Conservation (phyloP, 768 basidiomycete genomes). For the Rhodotorula graminis region DNA sequence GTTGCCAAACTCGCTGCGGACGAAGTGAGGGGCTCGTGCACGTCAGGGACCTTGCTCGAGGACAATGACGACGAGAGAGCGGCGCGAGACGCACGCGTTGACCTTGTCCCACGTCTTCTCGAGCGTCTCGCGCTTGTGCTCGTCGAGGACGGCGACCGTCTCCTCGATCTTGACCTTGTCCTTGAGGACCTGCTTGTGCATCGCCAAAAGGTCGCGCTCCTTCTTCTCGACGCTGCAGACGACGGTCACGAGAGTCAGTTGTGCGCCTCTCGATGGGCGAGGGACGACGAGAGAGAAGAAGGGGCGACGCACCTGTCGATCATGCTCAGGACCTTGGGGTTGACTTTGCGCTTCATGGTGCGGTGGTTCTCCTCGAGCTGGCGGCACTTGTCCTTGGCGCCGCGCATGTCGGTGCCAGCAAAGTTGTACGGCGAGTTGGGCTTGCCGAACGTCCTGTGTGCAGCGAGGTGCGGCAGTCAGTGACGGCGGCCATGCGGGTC, state of each 20-base stretch:
- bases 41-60: not conserved
- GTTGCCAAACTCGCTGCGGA: constrained; percentile 80
- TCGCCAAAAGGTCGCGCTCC: constrained; percentile 78
- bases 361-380: constrained; percentile 74
- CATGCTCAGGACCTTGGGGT: constrained; percentile 91
- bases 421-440: constrained; percentile 78
- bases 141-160: constrained; percentile 86
- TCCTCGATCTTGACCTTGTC: constrained; percentile 94
- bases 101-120: constrained; percentile 96
- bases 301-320: constrained; percentile 66
- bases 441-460: constrained; percentile 83
- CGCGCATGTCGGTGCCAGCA: constrained; percentile 57
- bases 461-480: too few species aligned
- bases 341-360: constrained; percentile 90
- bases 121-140: constrained; percentile 87
- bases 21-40: not conserved
- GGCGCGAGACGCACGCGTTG: constrained; percentile 59
- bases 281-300: not conserved
- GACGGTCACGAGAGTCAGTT: not conserved
- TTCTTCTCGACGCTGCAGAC: constrained; percentile 79
- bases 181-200: constrained; percentile 76
- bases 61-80: not conserved
- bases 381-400: constrained; percentile 60
- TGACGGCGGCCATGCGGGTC: too few species aligned
- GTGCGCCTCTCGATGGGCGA: not conserved